A percentile compares a stretch with the other conserved stretches of the same genome.
These are phyloP conservation scores for Marsdenia floribunda DNA, from an alignment of 257 asterid species.

Conservation along the genomic window DNA sequence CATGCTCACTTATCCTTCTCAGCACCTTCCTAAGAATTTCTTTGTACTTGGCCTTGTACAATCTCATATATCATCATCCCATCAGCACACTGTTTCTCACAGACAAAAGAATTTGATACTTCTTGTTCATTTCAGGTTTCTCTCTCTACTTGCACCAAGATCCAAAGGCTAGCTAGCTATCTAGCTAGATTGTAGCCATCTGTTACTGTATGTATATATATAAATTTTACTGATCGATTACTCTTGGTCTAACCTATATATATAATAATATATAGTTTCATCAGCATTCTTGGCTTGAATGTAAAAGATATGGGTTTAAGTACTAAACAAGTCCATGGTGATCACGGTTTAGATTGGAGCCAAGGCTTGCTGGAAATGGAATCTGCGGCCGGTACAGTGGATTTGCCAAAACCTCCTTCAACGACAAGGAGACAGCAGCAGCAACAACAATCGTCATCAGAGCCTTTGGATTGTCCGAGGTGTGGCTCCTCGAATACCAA, in stretches of 20 bases:
- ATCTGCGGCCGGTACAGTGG: slow-evolving; percentile 14
- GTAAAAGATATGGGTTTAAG: slow-evolving; percentile 32
- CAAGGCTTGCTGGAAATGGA: slow-evolving; percentile 19
- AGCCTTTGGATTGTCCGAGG: slow-evolving; percentile 59
- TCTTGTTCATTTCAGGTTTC: slow-evolving; percentile 22
- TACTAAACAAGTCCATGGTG: slow-evolving; percentile 24
- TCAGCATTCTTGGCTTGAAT: neutral
- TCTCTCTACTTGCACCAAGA: slow-evolving; percentile 16
- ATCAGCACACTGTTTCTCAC: slow-evolving; percentile 5
- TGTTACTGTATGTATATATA: no score
- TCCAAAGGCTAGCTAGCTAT: slow-evolving; percentile 9
- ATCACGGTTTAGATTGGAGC: slow-evolving; percentile 34
- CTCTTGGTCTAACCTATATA: neutral
- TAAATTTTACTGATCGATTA: neutral
- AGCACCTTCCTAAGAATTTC: slow-evolving; percentile 36
- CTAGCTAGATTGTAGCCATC: no score
- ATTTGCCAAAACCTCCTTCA: slow-evolving; percentile 27
- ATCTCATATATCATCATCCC: slow-evolving; percentile 17
- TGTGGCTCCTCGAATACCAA: slow-evolving; percentile 55
- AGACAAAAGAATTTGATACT: slow-evolving; percentile 18
- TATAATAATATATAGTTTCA: no score
- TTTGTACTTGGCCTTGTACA: slow-evolving; percentile 8
- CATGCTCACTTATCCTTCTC: slow-evolving; percentile 34
- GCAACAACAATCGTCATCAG: slow-evolving; percentile 24
- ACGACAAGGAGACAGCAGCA: slow-evolving; percentile 22